Evolutionary conservation across 2,329 filamentous ascomycete species (phyloP).

Genomic region (Diaporthe vexans): DNA sequence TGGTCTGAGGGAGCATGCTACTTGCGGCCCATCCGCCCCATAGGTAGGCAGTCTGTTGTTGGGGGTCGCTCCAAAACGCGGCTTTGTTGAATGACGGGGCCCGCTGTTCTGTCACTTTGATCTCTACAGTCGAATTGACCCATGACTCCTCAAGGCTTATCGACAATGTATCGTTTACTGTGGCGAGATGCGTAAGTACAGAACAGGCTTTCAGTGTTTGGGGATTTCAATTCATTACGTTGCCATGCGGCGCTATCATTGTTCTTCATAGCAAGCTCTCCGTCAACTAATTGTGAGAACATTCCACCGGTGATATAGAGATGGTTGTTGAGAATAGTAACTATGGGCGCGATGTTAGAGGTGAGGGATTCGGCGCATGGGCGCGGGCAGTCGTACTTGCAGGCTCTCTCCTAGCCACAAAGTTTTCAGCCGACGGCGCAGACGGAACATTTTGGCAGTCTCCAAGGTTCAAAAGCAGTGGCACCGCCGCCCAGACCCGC

Average conservation of each 20-base stretch:
- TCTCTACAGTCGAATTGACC: background rate
- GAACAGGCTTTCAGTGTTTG: background rate
- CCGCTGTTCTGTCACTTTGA: background rate
- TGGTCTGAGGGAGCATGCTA: background rate
- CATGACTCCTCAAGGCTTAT: background rate
- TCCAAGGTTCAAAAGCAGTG: background rate
- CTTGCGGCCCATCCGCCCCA: background rate
- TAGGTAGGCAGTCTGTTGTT: background rate
- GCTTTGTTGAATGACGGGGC: background rate
- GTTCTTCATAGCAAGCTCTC: background rate
- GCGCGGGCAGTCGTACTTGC: background rate
- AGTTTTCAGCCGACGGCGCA: background rate
- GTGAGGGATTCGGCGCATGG: background rate
- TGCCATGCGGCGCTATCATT: background rate
- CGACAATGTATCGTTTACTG: slow-evolving; percentile 7
- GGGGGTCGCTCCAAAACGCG: background rate
- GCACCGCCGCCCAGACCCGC: background rate
- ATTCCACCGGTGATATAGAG: background rate
- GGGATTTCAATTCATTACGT: background rate
- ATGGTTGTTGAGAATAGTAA: background rate
- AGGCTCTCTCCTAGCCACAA: slow-evolving; percentile 5
- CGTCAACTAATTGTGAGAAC: background rate
- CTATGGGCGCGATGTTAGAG: background rate
- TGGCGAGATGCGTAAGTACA: background rate
- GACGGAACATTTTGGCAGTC: background rate